Base-by-base conservation (phyloP, 2,329 filamentous ascomycete genomes). In the Penicillium sp. region DNA sequence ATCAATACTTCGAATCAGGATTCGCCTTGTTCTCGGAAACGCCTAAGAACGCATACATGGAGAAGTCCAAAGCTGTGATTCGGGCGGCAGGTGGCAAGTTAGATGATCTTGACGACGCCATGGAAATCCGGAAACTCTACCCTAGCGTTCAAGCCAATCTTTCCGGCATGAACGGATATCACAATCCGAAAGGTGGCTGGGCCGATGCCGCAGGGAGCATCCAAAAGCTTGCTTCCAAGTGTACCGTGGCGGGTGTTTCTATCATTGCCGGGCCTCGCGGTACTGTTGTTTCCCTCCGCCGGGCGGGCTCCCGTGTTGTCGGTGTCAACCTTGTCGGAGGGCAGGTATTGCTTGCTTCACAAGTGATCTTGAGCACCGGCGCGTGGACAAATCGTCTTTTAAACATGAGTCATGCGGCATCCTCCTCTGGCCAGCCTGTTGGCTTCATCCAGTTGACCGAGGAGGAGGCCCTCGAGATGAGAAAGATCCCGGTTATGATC, bases 371-470 rank as follows among this genome's bases (percentile, higher is more conserved):
- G 3, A 90, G 91, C 0, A 86, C 91, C 0, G 93, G 93, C 9
- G 91, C 92, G 3, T 96, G 92, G 93, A 90, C 89, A 1, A 85
- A 86, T 5, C 81, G 83, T 1, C 81, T 96, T 17, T 75, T 96
- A 50, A 87, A 96, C 71, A 78, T 96, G 1, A 78, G 86, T 35
- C 89, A 90, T 23, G 83, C 89, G 35, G 86, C 86, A 31, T 83
- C 87, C 56, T 89, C 91, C 0, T 93, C 90, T 0, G 93, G 90
- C 12, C 92, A 97, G 66, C 83, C 85, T 0, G 71, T 96, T 12
- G 88, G 83, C 10, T 96, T 94, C 75, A 78, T 96, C 58, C 81
- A 87, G 60, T 79, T 96, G 62, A 88, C 85, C 0, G 74, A 82
- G 1, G 81, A 83, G 4, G 92, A 96, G 73, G 85, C 91, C 70